These are phyloP conservation scores for Colletotrichum gloeosporioides DNA, from an alignment of 2,329 filamentous ascomycete genomes.

Conservation along the genomic window DNA sequence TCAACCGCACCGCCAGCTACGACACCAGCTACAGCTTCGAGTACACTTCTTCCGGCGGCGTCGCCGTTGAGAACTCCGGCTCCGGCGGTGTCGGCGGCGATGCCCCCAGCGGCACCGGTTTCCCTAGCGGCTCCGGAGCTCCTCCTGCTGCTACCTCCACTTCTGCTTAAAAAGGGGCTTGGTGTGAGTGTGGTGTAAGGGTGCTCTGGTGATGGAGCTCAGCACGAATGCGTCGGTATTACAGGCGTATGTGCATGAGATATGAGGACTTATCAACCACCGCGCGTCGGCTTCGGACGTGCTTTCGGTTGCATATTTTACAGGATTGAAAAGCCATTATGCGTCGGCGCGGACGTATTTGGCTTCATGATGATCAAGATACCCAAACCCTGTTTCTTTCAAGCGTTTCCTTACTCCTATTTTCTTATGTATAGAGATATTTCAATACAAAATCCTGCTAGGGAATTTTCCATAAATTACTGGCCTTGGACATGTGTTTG, in stretches of 20 bases:
- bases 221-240: not conserved
- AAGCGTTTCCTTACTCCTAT: constrained; percentile 22
- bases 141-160: not conserved
- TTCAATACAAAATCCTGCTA: constrained; percentile 33
- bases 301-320: not conserved
- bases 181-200: not conserved
- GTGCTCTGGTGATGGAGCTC: not conserved
- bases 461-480: constrained; percentile 15
- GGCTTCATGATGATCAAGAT: not conserved
- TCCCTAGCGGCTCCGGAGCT: not conserved
- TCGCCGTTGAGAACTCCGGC: not conserved
- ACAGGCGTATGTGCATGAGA: not conserved
- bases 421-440: constrained; percentile 37
- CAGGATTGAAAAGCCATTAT: not conserved
- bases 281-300: not conserved
- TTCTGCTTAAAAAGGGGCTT: not conserved
- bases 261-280: not conserved
- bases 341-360: not conserved
- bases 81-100: not conserved
- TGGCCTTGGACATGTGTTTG: too few relatives aligned
- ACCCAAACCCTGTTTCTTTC: not conserved
- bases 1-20: constrained; percentile 31
- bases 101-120: constrained; percentile 8
- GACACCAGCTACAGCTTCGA: not conserved
- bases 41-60: not conserved